Base-by-base conservation (phyloP, 306 rosid species). In the Rubus idaeus region DNA sequence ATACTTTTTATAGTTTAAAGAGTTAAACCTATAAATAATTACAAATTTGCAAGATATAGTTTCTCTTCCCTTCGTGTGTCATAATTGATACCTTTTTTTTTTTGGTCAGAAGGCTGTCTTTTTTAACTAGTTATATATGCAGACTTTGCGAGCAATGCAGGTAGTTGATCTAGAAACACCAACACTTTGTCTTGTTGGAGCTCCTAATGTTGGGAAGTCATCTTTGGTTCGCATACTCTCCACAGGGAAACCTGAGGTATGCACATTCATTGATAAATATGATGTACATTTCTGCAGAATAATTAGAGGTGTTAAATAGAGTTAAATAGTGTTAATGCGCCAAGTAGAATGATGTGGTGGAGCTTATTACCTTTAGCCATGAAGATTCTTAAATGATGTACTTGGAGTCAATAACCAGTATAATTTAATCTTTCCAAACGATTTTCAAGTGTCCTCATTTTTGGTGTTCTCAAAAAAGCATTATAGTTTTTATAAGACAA, bases 171-270 rank as follows among this genome's bases (percentile, higher is more conserved):
- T 95, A 75, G 96, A 95, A 76, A 87, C 88, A 30, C 91, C 97
- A 44, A 95, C 97, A 26, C 97, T 95, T n/a, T 95, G 97, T 77
- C 98, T 92, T 79, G 97, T 92, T 80, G 98, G 98, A 84, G 98
- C 98, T 80, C 98, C 97, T 44, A 95, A 95, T 79, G 98, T 95
- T 21, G 97, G 98, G 67, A 95, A 92, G 86, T 95, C 98, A 21
- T 92, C 97, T 78, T 88, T 95, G 91, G 98, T 95, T 80, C 95
- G 89, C 71, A 78, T 87, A 75, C 97, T 95, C 70, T 95, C 98
- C 67, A 92, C 97, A 2, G 97, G 97, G 79, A 95, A 95, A 89
- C 97, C 98, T 81, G 98, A 92, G 97, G 97, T 95, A 82, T 71
- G 84, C 73, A 74, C 77, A 18, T 52, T 77, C 5, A 73, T 51